Base-by-base conservation (phyloP, 192 early-diverging fungal genomes). In the Ramicandelaber brevisporus region DNA sequence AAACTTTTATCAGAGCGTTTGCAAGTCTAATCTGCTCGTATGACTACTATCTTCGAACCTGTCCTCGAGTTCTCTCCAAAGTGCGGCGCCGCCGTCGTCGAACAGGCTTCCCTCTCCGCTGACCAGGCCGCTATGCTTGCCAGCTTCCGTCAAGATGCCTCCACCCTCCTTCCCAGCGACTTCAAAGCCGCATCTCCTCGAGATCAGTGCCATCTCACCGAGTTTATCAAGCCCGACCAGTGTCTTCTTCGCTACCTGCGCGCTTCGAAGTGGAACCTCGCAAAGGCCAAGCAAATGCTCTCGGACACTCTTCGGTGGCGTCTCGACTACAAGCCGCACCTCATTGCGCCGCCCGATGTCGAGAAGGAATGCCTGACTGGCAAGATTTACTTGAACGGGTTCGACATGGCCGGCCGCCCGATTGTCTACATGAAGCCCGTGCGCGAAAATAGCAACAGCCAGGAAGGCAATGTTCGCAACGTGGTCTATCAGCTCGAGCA, bases 331-430 rank as follows among this genome's bases (percentile, higher is more conserved):
- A 44, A 63, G 13, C 82, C 84, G 12, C 51, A 68, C 24, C 37
- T 56, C 0, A 65, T 84, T 30, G 59, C 68, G 13, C 57, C 73
- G 3, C 66, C 75, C 5, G 65, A 65, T 8, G 63, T 93, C 20
- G 70, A 69, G 45, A 46, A 60, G 28, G 85, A 88, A 54, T 62
- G 57, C 21, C 48, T 57, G 10, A 70, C 70, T 5, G 89, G 85
- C 29, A 89, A 90, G 54, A 53, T 71, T 48, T 73, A 80, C 45
- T 47, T 81, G 21, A 67, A 65, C 48, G 87, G 87, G 4, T 84
- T 79, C 37, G 77, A 82, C 53, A 61, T 53, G 38, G 35, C 52
- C 21, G 75, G 74, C 2, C 61, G 78, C 9, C 76, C 80, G 3
- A 32, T 79, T 24, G 49, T 78, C 31, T 77, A 70, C 49, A 70